Percentiles rank a stretch among this genome's conserved stretches.
Conservation (phyloP, 805 yeast species). For the Candida bentonensis region DNA sequence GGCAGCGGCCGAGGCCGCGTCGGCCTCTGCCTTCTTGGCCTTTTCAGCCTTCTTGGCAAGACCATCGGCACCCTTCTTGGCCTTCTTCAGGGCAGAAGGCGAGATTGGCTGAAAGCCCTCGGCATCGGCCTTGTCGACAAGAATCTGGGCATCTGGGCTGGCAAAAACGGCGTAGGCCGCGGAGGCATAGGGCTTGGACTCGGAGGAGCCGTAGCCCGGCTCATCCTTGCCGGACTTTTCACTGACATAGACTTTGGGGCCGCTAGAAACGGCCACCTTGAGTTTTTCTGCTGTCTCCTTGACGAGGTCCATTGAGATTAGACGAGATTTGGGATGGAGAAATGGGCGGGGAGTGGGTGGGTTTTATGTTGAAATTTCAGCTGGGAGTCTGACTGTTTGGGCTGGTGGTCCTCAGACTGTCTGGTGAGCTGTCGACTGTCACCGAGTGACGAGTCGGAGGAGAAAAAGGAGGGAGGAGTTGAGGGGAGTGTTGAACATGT, state of each 20-base stretch:
- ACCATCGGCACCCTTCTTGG: slow-evolving; percentile 90
- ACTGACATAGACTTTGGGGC: slow-evolving; percentile 44
- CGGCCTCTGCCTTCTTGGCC: slow-evolving; percentile 38
- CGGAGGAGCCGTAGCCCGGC: slow-evolving; percentile 41
- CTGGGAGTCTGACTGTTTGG: too few species aligned
- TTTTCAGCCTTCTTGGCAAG: slow-evolving; percentile 69
- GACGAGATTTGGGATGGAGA: too few species aligned
- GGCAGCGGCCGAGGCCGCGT: slow-evolving; percentile 35
- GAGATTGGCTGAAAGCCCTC: slow-evolving; percentile 61
- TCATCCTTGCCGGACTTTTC: slow-evolving; percentile 39
- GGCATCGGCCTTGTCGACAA: slow-evolving; percentile 48
- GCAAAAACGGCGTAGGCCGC: slow-evolving; percentile 67
- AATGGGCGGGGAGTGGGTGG: too few species aligned
- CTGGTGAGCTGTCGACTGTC: too few species aligned
- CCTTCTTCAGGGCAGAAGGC: slow-evolving; percentile 87
- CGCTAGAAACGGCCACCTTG: slow-evolving; percentile 5
- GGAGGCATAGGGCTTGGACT: slow-evolving; percentile 58
- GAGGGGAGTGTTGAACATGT: too few species aligned
- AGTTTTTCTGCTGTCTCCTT: slow-evolving; percentile 10
- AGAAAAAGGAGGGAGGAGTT: too few species aligned
- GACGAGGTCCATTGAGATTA: too few species aligned
- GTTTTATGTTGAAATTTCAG: too few species aligned
- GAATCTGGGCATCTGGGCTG: slow-evolving; percentile 33
- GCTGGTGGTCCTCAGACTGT: too few species aligned
- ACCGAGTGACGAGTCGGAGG: too few species aligned